Conservation (phyloP, 75 land plant genomes). For the Sequoia sempervirens region DNA sequence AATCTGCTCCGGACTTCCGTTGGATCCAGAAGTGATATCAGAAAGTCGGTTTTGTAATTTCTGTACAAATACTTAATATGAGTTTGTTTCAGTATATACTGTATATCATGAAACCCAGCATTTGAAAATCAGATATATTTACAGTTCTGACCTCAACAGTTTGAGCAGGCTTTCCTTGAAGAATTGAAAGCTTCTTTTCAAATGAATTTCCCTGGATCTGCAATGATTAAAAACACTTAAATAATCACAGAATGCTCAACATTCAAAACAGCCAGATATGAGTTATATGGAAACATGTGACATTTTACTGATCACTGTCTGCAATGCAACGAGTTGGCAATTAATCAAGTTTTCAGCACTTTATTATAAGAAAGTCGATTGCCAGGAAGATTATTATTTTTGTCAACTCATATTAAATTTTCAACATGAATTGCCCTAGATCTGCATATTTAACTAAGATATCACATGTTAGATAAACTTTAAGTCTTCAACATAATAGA, state of each 20-base stretch:
- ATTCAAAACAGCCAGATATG: not conserved
- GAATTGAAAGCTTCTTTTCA: conserved; percentile 49
- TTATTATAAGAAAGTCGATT: not conserved
- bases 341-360: not conserved
- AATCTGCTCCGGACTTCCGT: not conserved
- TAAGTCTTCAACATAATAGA: not conserved
- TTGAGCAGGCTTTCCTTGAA: conserved; percentile 31
- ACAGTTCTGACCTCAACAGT: conserved; percentile 6
- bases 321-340: not conserved
- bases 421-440: not conserved
- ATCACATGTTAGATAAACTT: not conserved
- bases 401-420: not conserved
- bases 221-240: not conserved
- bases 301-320: not conserved
- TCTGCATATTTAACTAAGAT: not conserved
- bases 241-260: not conserved
- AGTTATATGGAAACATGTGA: not conserved
- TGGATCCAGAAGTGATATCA: not conserved
- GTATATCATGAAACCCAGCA: not conserved
- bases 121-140: not conserved
- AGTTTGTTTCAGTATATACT: not conserved
- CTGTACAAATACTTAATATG: not conserved
- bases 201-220: conserved; percentile 87
- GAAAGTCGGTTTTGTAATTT: not conserved
- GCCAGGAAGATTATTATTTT: not conserved